phyloP scores from a whole-genome alignment of 2,329 filamentous ascomycete species.

The Colletotrichum acutatum region DNA sequence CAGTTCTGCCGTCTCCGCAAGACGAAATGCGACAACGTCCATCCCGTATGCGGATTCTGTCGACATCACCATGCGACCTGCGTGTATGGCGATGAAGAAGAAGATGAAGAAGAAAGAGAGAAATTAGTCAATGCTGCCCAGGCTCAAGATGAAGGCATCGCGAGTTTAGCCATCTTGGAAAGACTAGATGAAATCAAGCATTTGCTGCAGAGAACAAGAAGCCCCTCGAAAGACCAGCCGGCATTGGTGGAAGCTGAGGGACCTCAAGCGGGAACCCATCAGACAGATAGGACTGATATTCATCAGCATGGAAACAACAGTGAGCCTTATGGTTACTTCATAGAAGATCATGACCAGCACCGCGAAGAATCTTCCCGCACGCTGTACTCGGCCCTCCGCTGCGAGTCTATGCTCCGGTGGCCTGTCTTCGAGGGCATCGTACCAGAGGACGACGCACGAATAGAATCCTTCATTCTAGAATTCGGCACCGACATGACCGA shows the following conservation, averaged over 20 bases:
- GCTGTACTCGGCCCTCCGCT: constrained; percentile 5
- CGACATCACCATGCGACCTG: constrained; percentile 15
- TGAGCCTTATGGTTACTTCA: too few species aligned
- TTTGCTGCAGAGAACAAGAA: background rate
- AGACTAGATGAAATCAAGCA: constrained; percentile 21
- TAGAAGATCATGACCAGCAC: too few species aligned
- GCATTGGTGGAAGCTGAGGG: too few species aligned
- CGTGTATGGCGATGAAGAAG: constrained; percentile 17
- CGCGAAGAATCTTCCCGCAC: background rate
- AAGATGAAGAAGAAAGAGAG: background rate
- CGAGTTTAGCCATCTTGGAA: background rate
- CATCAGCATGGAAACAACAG: background rate
- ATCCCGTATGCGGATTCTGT: constrained; percentile 30
- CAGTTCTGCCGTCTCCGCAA: constrained; percentile 30
- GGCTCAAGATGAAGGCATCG: background rate
- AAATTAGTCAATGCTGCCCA: background rate
- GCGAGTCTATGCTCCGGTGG: constrained; percentile 34
- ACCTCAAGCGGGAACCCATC: background rate
- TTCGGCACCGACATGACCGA: background rate
- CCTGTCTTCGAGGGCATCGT: constrained; percentile 26
- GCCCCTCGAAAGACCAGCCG: background rate
- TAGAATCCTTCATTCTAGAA: constrained; percentile 32
- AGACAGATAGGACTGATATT: background rate
- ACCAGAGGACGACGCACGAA: constrained; percentile 2
- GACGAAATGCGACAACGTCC: constrained; percentile 34